Conservation (phyloP, 2,329 filamentous ascomycete genomes). For the Fusarium tupiense region DNA sequence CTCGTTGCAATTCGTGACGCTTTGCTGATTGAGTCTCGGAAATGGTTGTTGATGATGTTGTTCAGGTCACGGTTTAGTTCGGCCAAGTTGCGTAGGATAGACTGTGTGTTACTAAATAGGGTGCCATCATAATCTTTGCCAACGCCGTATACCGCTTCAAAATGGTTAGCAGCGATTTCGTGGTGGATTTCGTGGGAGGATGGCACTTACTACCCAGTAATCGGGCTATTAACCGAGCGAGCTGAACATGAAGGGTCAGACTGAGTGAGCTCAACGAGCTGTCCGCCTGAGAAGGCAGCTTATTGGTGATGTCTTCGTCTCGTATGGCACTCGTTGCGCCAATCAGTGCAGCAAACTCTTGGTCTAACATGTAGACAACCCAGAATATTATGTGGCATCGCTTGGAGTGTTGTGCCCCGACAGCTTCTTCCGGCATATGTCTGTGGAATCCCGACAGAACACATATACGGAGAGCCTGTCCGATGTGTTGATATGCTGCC, state of each 20-base stretch:
- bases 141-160: conserved; percentile 40
- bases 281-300: conserved; percentile 43
- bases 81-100: conserved; percentile 41
- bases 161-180: background rate
- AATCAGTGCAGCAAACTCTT: conserved; percentile 43
- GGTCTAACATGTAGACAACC: conserved; percentile 45
- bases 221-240: conserved; percentile 40
- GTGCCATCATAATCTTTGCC: conserved; percentile 43
- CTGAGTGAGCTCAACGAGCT: conserved; percentile 40
- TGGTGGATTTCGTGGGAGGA: fast-evolving
- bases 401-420: conserved; percentile 38
- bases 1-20: conserved; percentile 42
- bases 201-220: conserved; percentile 30
- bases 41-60: conserved; percentile 41
- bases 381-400: conserved; percentile 45
- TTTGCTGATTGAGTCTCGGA: conserved; percentile 44
- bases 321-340: conserved; percentile 43
- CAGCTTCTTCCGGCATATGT: conserved; percentile 38
- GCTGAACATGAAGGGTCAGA: conserved; percentile 41
- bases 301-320: conserved; percentile 46
- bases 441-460: conserved; percentile 46
- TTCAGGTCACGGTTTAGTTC: conserved; percentile 41
- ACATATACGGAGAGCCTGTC: conserved; percentile 47
- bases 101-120: conserved; percentile 43
- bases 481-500: conserved; percentile 51